Evolutionary conservation across 331 rosid species (phyloP), one percentile per base, ranked within the genome.

Genomic region (Dryas integrifolia): DNA sequence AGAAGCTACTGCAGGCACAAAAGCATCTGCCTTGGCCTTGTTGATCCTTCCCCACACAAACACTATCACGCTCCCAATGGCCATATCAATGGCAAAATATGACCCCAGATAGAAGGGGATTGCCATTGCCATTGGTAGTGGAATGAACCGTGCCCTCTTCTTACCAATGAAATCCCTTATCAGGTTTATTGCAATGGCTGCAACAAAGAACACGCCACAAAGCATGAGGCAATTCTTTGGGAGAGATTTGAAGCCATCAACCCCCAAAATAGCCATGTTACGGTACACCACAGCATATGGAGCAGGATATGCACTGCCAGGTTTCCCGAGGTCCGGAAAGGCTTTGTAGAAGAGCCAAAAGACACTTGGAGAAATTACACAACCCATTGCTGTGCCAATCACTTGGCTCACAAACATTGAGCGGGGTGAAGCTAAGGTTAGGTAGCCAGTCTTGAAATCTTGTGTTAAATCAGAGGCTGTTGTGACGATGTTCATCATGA

Each of bases 91-190:
- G 69, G 96, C 93, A 67, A 88, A 90, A 58, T 86, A 90, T 45
- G 96, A 30, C 5, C 96, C 93, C 70, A 90, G 1, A 44, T 86
- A 90, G 87, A 90, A 90, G 30, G 96, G 96, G 60, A 90, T 86
- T 13, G 93, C 96, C 96, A 90, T 90, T 14, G 96, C 94, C 94
- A 88, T 86, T 58, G 96, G 94, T 59, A 88, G 81, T 63, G 96
- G 94, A 74, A 90, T 43, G 65, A 77, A 86, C 72, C 87, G 50
- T 26, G 85, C 94, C 63, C 60, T 40, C 35, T 65, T 66, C 73
- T 86, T 82, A 12, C 86, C 90, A 5, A 79, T 6, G 9, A 52
- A 69, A 77, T 90, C 96, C 68, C 70, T 90, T 3, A 78, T 44
- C 70, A 85, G 21, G 77, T 90, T 90, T 70, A 88, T 67, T 69